These are phyloP conservation scores for Haberlea rhodopensis DNA, from an alignment of 257 asterid species.

Conservation along the genomic window DNA sequence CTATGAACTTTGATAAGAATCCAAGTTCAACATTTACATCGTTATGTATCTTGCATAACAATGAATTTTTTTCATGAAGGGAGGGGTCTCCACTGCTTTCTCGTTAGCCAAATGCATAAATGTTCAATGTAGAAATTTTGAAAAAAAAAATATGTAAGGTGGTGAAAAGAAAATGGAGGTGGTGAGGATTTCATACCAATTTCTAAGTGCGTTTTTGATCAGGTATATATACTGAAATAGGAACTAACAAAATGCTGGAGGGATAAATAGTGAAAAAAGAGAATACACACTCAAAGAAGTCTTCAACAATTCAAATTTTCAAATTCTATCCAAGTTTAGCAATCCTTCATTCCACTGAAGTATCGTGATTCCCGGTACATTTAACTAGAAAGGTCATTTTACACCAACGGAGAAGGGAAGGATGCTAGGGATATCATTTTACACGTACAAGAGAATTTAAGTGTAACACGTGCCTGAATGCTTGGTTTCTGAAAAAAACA, in stretches of 20 bases:
- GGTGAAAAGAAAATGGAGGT: conserved; percentile 7
- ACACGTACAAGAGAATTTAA: too few species aligned
- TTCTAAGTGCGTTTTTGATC: neutral
- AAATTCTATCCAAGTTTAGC: neutral
- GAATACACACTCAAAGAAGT: neutral
- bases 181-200: conserved; percentile 1
- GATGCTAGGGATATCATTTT: neutral
- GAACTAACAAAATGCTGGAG: neutral
- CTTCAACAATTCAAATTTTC: neutral
- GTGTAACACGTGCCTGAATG: conserved; percentile 3
- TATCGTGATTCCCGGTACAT: neutral
- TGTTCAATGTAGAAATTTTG: too few species aligned
- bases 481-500: neutral
- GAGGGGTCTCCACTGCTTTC: neutral
- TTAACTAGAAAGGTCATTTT: neutral
- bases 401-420: neutral
- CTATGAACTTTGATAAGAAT: neutral
- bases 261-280: neutral
- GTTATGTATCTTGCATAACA: neutral
- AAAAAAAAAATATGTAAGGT: neutral
- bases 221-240: neutral
- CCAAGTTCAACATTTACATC: neutral
- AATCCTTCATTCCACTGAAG: neutral
- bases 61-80: neutral
- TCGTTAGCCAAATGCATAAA: neutral